A percentile compares a stretch with the other conserved stretches of the same genome.
Conservation (phyloP, 1,284 basidiomycete species). For the Wallemia hederae region DNA sequence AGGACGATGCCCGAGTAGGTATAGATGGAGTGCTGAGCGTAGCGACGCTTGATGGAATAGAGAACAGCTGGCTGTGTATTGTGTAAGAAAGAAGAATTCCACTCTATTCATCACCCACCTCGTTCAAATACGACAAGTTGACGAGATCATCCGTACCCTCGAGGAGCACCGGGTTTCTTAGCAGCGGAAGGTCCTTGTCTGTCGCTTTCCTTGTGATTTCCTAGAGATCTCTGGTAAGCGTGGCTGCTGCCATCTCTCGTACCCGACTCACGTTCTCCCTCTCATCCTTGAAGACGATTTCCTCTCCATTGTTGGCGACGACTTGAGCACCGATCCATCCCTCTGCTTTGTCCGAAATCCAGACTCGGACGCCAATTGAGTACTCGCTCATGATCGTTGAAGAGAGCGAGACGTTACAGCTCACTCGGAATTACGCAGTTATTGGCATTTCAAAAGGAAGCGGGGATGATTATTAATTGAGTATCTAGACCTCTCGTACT, state of each 20-base stretch:
- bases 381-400: neutral
- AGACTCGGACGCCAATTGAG: constrained; percentile 5
- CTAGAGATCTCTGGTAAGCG: constrained; percentile 17
- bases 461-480: no score
- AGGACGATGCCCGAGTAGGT: constrained; percentile 95
- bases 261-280: constrained; percentile 38
- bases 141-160: constrained; percentile 96
- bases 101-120: constrained; percentile 49
- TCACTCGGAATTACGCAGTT: neutral
- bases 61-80: constrained; percentile 29
- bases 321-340: constrained; percentile 79
- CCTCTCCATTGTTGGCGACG: constrained; percentile 28
- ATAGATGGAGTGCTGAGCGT: constrained; percentile 89
- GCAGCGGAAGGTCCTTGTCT: constrained; percentile 48
- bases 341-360: constrained; percentile 69
- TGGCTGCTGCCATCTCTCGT: constrained; percentile 2
- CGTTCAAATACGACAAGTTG: constrained; percentile 88
- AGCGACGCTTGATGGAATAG: constrained; percentile 87
- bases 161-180: constrained; percentile 82
- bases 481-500: no score
- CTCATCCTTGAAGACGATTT: constrained; percentile 49
- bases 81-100: neutral
- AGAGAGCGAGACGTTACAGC: neutral
- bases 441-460: no score
- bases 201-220: constrained; percentile 48